phyloP scores from a whole-genome alignment of 179 eudicot genomes.

The Amaranthus tricolor region DNA sequence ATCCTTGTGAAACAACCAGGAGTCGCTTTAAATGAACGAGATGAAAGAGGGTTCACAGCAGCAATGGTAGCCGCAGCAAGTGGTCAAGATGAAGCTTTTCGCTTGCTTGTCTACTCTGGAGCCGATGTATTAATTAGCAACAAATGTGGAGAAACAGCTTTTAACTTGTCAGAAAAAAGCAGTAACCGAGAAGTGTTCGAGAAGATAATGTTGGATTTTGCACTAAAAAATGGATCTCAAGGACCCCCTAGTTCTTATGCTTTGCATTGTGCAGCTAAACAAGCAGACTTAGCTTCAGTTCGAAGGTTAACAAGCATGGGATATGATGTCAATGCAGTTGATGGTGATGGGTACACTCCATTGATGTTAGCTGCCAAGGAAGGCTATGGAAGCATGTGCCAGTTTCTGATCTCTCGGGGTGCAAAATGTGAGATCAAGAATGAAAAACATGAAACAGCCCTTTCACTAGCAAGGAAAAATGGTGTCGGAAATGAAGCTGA shows the following conservation, averaged over 20 bases:
- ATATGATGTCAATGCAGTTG: conserved; percentile 37
- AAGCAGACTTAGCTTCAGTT: conserved; percentile 38
- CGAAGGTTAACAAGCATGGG: conserved; percentile 28
- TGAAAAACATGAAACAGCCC: conserved; percentile 46
- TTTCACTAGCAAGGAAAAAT: conserved; percentile 36
- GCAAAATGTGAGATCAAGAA: conserved; percentile 46
- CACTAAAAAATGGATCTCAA: conserved; percentile 29
- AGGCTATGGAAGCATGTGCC: conserved; percentile 49
- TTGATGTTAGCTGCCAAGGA: conserved; percentile 65
- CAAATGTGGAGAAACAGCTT: conserved; percentile 46
- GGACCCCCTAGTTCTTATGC: conserved; percentile 29
- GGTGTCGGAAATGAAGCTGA: conserved; percentile 49
- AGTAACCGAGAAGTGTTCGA: conserved; percentile 42
- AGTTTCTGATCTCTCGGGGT: conserved; percentile 49
- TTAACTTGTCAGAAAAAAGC: conserved; percentile 41
- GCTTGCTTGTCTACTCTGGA: conserved; percentile 48
- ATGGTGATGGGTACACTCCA: conserved; percentile 56
- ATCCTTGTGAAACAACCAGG: conserved; percentile 39
- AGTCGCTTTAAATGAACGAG: conserved; percentile 46
- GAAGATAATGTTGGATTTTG: conserved; percentile 44
- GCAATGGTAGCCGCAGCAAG: conserved; percentile 52
- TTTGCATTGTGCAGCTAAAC: conserved; percentile 48
- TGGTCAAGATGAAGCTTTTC: conserved; percentile 57
- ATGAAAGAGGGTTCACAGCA: conserved; percentile 56
- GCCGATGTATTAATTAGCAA: conserved; percentile 44